A percentile compares a stretch with the other conserved stretches of the same genome.
phyloP scores from a whole-genome alignment of 805 yeast genomes.

The Saturnispora saitoi region DNA sequence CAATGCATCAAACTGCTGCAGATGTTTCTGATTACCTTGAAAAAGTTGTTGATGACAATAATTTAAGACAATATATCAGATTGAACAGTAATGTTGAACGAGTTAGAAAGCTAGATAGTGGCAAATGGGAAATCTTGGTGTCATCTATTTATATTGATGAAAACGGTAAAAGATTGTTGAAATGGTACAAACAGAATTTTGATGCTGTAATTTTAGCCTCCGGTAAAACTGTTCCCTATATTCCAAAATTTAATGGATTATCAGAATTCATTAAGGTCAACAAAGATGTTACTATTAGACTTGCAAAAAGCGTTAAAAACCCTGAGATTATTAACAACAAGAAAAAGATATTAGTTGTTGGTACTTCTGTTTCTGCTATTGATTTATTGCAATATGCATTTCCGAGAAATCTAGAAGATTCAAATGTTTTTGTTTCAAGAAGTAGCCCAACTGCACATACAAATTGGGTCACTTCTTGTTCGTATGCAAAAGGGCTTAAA shows the following conservation, averaged over 20 bases:
- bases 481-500: constrained; percentile 13
- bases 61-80: constrained; percentile 30
- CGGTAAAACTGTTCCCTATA: constrained; percentile 53
- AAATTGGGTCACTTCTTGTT: constrained; percentile 11
- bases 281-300: constrained; percentile 34
- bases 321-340: constrained; percentile 33
- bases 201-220: constrained; percentile 58
- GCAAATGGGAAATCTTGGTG: constrained; percentile 31
- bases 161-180: constrained; percentile 7
- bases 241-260: constrained; percentile 37
- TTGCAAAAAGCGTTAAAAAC: constrained; percentile 45
- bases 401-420: constrained; percentile 21
- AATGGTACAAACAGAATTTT: constrained; percentile 39
- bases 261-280: constrained; percentile 31
- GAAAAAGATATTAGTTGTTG: constrained; percentile 36
- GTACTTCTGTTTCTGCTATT: constrained; percentile 33
- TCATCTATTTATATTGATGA: constrained; percentile 12
- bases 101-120: constrained; percentile 23
- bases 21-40: constrained; percentile 17
- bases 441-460: constrained; percentile 1
- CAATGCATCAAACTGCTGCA: constrained; percentile 23
- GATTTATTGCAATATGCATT: constrained; percentile 33
- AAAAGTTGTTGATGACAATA: constrained; percentile 16
- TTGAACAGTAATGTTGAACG: constrained; percentile 35
- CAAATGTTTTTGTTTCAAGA: constrained; percentile 18